phyloP scores from a whole-genome alignment of 257 asterid species.

The Cynanchum wilfordii region DNA sequence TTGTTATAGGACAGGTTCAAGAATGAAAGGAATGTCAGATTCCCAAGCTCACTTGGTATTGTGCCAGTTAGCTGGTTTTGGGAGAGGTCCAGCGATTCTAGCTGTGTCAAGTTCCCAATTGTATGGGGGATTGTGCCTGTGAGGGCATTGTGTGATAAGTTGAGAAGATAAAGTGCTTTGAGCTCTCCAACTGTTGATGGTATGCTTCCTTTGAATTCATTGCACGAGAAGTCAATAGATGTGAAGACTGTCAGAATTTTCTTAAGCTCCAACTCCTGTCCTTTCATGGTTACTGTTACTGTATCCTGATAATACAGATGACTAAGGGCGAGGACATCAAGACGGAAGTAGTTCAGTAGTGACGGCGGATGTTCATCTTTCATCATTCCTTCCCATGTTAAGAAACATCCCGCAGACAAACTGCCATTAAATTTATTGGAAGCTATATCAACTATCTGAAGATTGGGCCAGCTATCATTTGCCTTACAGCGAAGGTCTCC shows the following conservation, averaged over 20 bases:
- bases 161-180: conserved; percentile 46
- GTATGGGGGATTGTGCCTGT: conserved; percentile 45
- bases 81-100: conserved; percentile 57
- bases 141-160: conserved; percentile 49
- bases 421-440: conserved; percentile 27
- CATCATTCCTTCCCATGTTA: conserved; percentile 28
- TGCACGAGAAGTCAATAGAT: conserved; percentile 46
- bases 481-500: conserved; percentile 28
- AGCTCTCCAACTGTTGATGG: conserved; percentile 44
- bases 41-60: conserved; percentile 41
- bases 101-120: conserved; percentile 45
- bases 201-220: conserved; percentile 41
- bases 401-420: conserved; percentile 13
- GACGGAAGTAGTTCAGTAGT: conserved; percentile 18
- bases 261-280: conserved; percentile 45
- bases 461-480: conserved; percentile 19
- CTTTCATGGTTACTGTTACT: conserved; percentile 52
- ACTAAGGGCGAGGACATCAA: conserved; percentile 16
- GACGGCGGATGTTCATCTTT: conserved; percentile 3
- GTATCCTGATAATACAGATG: conserved; percentile 45
- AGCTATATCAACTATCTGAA: conserved; percentile 38
- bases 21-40: conserved; percentile 40
- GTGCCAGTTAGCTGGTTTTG: conserved; percentile 32
- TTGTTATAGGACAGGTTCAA: conserved; percentile 48
- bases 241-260: conserved; percentile 40